Base-by-base conservation (phyloP, 2,329 filamentous ascomycete genomes). In the Fusarium tuaranense region DNA sequence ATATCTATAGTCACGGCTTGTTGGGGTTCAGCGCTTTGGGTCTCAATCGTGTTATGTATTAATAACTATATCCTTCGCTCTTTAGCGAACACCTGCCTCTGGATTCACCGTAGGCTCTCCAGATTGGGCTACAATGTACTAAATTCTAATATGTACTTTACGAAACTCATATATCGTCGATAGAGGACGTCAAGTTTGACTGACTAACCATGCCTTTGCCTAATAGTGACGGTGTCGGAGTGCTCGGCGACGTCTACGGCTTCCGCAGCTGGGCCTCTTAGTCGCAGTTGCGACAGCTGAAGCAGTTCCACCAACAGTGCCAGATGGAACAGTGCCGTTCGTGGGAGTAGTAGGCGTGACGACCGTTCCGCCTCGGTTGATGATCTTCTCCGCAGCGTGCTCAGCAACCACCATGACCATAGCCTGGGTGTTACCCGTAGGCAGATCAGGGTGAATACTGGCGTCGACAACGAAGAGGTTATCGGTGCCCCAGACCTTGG, bases 401-500 rank as follows among this genome's bases (percentile, higher is more conserved):
- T 93, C 92, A 20, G 91, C 88, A 20, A 88, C 90, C 39, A 91
- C 86, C 79, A 93, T 90, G 75, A 93, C 89, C 44, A 90, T 88
- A 2, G 90, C 88, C 58, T 90, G 89, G 2, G 92, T 92, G 82
- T 94, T 94, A 20, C 91, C 90, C 1, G 91, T 91, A 4, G 91
- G 87, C 75, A 93, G 89, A 72, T 92, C 92, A 0, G 92, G 92
- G 83, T 93, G 92, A 77, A 94, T 91, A 70, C 88, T 89, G 1
- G 89, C 92, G 76, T 94, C 92, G 5, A 93, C 90, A 16, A 93
- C 88, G 77, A 91, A 92, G 53, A 93, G 84, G 81, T 93, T 93
- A 76, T 92, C 90, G 0, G 89, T 93, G 41, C 91, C 91, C 77
- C 90, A 93, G 7, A 93, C 90, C 81, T 88, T 89, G 67, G 90